Evolutionary conservation across 2,329 filamentous ascomycete species (phyloP), one percentile per base, ranked within the genome.

Genomic region (Botrytis aclada): DNA sequence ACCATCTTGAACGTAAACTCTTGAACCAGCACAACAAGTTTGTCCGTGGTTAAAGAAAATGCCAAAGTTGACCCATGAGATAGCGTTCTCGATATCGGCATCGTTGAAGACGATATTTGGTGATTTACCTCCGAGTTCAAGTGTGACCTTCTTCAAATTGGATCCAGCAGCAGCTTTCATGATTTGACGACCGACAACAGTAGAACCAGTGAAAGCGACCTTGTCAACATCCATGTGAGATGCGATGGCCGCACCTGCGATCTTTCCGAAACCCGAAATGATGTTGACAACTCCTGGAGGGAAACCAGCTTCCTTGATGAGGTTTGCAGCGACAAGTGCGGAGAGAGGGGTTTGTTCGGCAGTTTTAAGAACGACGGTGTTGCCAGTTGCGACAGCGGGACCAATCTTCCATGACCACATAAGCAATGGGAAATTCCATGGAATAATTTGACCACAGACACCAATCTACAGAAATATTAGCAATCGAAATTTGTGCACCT

Each of bases 371-470:
- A 90, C 85, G 72, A 90, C 83, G 20, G 83, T 85, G 84, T 89
- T 89, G 80, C 88, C 88, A 75, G 84, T 84, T 71, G 88, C 88
- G 77, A 90, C 81, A 74, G 88, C 88, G 72, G 88, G 88, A 74
- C 86, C 88, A 79, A 89, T 88, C 86, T 93, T 93, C 90, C 90
- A 92, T 74, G 73, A 67, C 84, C 81, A 88, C 89, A 91, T 91
- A 77, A 88, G 86, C 37, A 92, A 82, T 34, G 89, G 89, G 84
- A 90, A 92, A 83, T 92, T 92, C 89, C 89, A 92, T 74, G 90
- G 90, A 77, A 92, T 92, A 78, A 92, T 92, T 82, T 92, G 90
- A 81, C 88, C 90, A 80, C 90, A 90, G 71, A 92, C 89, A 81
- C 89, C 89, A 78, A 89, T 85, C 80, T 81, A n/a, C 32, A 39